A percentile compares a stretch with the other conserved stretches of the same genome.
These are phyloP conservation scores for Thielaviopsis musarum DNA, from an alignment of 2,329 filamentous ascomycete genomes.

Conservation along the genomic window DNA sequence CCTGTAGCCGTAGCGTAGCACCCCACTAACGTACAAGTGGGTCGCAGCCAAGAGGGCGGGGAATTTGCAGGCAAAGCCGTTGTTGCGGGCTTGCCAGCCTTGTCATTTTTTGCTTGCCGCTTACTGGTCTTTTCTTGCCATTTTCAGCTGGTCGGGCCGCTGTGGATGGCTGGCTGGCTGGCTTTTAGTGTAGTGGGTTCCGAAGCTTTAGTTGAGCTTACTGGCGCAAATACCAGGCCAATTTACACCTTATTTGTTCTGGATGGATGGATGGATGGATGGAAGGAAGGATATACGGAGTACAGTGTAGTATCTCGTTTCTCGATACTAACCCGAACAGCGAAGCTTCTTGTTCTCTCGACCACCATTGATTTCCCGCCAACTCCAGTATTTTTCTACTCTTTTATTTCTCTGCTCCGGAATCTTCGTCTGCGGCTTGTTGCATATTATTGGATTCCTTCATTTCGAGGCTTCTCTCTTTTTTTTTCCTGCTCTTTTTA, in stretches of 20 bases:
- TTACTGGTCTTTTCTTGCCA: neutral
- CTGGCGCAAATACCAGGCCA: neutral
- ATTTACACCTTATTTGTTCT: neutral
- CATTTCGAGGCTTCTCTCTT: neutral
- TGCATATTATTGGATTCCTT: conserved; percentile 8
- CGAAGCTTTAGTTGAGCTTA: neutral
- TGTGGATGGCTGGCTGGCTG: neutral
- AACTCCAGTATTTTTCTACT: neutral
- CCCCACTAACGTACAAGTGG: no score
- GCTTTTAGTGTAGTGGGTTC: neutral
- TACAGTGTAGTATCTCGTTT: no score
- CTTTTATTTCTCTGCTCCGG: neutral
- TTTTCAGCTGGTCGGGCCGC: neutral
- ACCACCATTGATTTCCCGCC: neutral
- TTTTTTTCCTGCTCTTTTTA: neutral
- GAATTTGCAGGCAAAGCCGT: no score
- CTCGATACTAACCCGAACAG: neutral
- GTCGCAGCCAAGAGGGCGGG: no score
- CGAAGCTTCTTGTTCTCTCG: neutral
- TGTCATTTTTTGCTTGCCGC: neutral
- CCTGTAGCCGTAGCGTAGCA: neutral
- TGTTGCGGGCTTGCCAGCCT: neutral
- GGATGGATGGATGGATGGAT: neutral
- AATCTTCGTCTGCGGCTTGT: neutral
- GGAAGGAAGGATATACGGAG: neutral